Evolutionary conservation across 106 monocot species (phyloP).

Genomic region (Gastrodia elata): DNA sequence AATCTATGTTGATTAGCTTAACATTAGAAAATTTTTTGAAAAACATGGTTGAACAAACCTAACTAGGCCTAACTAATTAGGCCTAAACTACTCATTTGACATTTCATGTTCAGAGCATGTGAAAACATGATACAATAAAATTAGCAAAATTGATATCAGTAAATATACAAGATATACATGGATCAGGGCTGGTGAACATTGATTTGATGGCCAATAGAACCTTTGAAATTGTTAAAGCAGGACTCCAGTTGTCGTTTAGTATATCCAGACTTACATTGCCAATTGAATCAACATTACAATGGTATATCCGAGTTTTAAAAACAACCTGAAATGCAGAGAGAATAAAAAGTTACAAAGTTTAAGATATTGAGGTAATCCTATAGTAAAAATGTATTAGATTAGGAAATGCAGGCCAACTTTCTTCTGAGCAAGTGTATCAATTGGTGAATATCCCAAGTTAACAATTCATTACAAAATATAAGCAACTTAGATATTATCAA

Average conservation of each 20-base stretch:
- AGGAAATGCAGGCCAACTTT: background rate
- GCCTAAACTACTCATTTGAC: no score
- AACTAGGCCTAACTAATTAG: no score
- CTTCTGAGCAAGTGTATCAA: background rate
- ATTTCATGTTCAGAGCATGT: background rate
- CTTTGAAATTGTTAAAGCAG: slow-evolving; percentile 86
- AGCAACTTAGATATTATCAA: background rate
- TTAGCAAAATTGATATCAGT: background rate
- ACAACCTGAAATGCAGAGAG: slow-evolving; percentile 39
- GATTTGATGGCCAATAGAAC: slow-evolving; percentile 64
- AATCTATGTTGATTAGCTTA: no score
- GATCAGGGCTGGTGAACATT: slow-evolving; percentile 68
- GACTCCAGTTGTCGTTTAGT: slow-evolving; percentile 79
- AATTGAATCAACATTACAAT: slow-evolving; percentile 69
- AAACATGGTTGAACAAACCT: no score
- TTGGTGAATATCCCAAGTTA: background rate
- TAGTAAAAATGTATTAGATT: background rate
- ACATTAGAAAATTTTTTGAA: no score
- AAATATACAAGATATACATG: slow-evolving; percentile 38
- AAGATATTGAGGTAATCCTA: background rate
- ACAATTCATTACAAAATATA: background rate
- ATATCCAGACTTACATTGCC: slow-evolving; percentile 66
- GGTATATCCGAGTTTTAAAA: slow-evolving; percentile 87
- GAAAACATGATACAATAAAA: background rate
- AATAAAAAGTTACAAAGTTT: background rate